Percentiles rank a stretch among this genome's conserved stretches.
These are phyloP conservation scores for Pythium rhizo-oryzae DNA, from an alignment of 352 stramenopile genomes.

Conservation along the genomic window DNA sequence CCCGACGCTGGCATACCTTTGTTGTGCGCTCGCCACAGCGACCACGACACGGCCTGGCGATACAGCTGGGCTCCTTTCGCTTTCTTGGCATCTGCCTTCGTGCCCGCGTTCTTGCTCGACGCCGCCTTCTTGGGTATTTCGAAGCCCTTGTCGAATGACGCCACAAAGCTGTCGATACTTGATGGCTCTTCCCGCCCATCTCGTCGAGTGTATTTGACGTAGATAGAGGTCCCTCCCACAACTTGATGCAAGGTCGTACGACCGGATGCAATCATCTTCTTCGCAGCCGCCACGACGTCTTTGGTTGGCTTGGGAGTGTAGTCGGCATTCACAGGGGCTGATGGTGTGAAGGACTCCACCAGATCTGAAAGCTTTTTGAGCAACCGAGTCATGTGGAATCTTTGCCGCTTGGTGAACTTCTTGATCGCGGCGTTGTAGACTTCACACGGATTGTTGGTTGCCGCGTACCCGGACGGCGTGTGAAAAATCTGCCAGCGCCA, in stretches of 20 bases:
- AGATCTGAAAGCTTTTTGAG: slow-evolving; percentile 1
- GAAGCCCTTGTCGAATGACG: no score
- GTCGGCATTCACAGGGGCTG: background rate
- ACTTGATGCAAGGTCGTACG: no score
- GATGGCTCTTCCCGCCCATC: no score
- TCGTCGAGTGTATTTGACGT: background rate
- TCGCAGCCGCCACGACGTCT: background rate
- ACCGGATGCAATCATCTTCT: background rate
- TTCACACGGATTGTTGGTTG: slow-evolving; percentile 30
- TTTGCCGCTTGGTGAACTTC: slow-evolving; percentile 5
- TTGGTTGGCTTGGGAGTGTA: background rate
- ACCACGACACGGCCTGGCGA: background rate
- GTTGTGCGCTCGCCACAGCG: background rate
- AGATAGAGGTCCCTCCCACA: background rate
- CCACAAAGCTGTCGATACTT: no score
- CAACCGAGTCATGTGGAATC: slow-evolving; percentile 3
- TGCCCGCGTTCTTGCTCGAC: background rate
- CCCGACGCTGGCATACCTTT: background rate
- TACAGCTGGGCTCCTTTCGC: background rate
- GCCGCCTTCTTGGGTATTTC: background rate
- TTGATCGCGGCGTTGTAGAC: slow-evolving; percentile 32
- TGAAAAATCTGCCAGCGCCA: slow-evolving; percentile 29
- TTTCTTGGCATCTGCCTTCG: background rate
- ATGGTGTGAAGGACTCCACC: background rate
- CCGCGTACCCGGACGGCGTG: slow-evolving; percentile 15